Conservation (phyloP, 2,329 filamentous ascomycete species). For the Rhytidhysteron rufulum region DNA sequence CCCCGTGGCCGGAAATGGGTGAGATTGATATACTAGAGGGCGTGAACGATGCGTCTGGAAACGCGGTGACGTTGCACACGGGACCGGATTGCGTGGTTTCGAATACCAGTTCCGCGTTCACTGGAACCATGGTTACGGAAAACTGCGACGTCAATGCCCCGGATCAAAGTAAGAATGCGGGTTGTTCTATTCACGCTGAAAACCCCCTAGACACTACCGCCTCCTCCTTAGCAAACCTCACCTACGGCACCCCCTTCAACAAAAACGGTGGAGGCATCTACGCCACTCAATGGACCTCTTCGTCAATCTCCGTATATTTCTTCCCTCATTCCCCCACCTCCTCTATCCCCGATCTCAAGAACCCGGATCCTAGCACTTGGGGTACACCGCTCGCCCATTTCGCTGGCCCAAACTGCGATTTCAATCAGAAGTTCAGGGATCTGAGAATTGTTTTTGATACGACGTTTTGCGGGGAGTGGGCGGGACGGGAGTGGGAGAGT, state of each 20-base stretch:
- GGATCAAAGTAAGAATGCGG: conserved; percentile 26
- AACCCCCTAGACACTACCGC: conserved; percentile 8
- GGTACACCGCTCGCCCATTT: conserved; percentile 32
- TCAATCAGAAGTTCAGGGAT: conserved; percentile 38
- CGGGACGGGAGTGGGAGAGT: conserved; percentile 55
- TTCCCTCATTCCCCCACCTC: conserved; percentile 23
- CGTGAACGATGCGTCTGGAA: conserved; percentile 24
- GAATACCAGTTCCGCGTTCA: conserved; percentile 33
- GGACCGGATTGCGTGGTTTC: conserved; percentile 16
- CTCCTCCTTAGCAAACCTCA: conserved; percentile 29
- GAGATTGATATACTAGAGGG: conserved; percentile 37
- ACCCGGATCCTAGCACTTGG: conserved; percentile 16
- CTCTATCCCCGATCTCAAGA: conserved; percentile 1
- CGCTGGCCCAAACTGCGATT: conserved; percentile 40
- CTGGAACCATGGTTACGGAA: conserved; percentile 42
- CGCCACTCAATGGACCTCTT: conserved; percentile 36
- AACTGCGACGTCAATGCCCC: conserved; percentile 42
- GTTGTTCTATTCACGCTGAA: conserved; percentile 30
- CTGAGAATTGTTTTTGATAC: conserved; percentile 43
- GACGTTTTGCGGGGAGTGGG: conserved; percentile 54
- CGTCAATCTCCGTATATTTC: conserved; percentile 41
- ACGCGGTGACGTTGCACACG: conserved; percentile 32
- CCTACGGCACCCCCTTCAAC: conserved; percentile 35
- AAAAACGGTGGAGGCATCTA: conserved; percentile 35
- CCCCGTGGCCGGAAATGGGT: conserved; percentile 25